These are phyloP conservation scores for Phalaenopsis hybrid DNA, from an alignment of 116 monocot species.

Conservation along the genomic window DNA sequence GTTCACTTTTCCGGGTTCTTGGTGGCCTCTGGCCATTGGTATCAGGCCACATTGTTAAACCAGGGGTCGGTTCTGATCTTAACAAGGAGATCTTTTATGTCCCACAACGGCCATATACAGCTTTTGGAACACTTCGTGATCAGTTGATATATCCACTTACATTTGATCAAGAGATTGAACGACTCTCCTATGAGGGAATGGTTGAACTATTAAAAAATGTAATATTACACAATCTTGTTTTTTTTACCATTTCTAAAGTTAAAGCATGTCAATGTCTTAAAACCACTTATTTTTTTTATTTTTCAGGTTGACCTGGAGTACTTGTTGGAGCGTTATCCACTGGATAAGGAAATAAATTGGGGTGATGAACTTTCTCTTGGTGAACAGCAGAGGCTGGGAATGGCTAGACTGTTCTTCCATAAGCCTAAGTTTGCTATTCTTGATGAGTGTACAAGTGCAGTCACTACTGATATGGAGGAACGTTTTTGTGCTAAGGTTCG, in stretches of 20 bases:
- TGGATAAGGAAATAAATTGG: constrained; percentile 92
- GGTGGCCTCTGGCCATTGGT: constrained; percentile 99
- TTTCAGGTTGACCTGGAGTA: constrained; percentile 94
- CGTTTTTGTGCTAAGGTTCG: constrained; percentile 88
- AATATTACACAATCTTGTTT: constrained; percentile 9
- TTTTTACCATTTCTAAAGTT: background rate
- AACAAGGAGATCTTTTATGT: constrained; percentile 99
- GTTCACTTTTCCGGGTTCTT: constrained; percentile 95
- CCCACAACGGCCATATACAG: constrained; percentile 97
- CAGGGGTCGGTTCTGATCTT: constrained; percentile 93
- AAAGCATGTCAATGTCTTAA: background rate
- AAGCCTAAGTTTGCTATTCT: constrained; percentile 98
- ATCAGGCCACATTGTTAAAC: constrained; percentile 85
- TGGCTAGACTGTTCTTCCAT: constrained; percentile 97
- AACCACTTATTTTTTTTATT: background rate
- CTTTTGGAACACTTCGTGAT: constrained; percentile 95
- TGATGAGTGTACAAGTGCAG: constrained; percentile 99
- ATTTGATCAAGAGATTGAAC: constrained; percentile 58
- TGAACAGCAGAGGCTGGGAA: constrained; percentile 96
- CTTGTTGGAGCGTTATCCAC: constrained; percentile 87
- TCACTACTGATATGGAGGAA: constrained; percentile 98
- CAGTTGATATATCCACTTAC: constrained; percentile 96
- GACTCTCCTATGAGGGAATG: constrained; percentile 70
- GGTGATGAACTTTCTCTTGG: constrained; percentile 98
- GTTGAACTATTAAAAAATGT: constrained; percentile 90